Conservation (phyloP, 805 yeast species). For the Saccharomyces cerevisiae region DNA sequence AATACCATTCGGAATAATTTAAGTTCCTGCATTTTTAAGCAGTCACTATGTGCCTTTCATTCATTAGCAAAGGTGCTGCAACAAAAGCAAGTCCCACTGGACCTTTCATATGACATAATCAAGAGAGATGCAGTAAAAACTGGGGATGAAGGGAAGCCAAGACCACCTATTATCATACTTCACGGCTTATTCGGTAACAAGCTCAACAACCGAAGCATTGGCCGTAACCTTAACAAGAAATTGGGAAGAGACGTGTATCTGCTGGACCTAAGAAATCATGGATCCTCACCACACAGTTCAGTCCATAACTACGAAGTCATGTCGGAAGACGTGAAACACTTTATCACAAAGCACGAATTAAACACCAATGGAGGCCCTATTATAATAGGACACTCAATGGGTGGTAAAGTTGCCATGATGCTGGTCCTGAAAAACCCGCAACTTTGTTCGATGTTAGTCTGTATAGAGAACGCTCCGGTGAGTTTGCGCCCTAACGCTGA, state of each 20-base stretch:
- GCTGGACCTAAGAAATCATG: slow-evolving; percentile 83
- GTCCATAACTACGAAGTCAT: slow-evolving; percentile 72
- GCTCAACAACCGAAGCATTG: slow-evolving; percentile 74
- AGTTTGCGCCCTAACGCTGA: slow-evolving; percentile 47
- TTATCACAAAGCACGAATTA: slow-evolving; percentile 42
- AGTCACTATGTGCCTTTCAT: not conserved
- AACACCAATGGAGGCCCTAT: slow-evolving; percentile 38
- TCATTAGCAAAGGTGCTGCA: slow-evolving; percentile 20
- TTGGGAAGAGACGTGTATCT: slow-evolving; percentile 55
- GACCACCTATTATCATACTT: slow-evolving; percentile 63
- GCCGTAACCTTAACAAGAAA: slow-evolving; percentile 42
- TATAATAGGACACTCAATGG: slow-evolving; percentile 81
- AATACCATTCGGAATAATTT: slow-evolving; percentile 20
- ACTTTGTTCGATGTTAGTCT: slow-evolving; percentile 50
- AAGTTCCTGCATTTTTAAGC: not conserved
- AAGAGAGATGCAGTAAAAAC: slow-evolving; percentile 23
- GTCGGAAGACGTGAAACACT: slow-evolving; percentile 78
- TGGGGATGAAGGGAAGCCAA: slow-evolving; percentile 10
- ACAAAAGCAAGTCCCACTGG: slow-evolving; percentile 43
- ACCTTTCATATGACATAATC: slow-evolving; percentile 45
- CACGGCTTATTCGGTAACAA: slow-evolving; percentile 89
- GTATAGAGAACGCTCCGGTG: slow-evolving; percentile 89
- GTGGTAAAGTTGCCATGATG: slow-evolving; percentile 92
- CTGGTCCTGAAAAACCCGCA: slow-evolving; percentile 61
- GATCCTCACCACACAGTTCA: slow-evolving; percentile 72